Conservation (phyloP, 805 yeast species). For the Candida yuanshanica region DNA sequence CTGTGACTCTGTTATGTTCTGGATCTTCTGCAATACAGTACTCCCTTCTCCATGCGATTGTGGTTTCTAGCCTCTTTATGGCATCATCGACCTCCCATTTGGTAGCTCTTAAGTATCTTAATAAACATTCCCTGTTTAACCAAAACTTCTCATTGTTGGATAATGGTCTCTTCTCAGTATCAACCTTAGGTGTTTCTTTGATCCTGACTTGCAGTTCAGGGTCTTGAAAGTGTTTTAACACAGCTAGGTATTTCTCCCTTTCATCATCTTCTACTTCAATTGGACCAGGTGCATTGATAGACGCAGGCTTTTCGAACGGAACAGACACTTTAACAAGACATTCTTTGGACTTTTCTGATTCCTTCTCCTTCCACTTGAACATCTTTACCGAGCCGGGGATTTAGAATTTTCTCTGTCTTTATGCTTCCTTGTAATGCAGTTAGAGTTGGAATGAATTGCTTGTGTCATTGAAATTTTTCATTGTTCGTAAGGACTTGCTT, state of each 20-base stretch:
- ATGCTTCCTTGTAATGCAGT: too few relatives aligned
- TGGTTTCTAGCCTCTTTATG: constrained; percentile 64
- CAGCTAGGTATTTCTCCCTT: constrained; percentile 51
- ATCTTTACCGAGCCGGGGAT: too few relatives aligned
- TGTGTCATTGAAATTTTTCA: too few relatives aligned
- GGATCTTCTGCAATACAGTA: constrained; percentile 60
- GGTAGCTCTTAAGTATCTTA: constrained; percentile 88
- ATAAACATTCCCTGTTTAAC: constrained; percentile 87
- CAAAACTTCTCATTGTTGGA: constrained; percentile 71
- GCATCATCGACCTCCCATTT: constrained; percentile 79
- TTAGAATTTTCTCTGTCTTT: too few relatives aligned
- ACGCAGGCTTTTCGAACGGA: constrained; percentile 55
- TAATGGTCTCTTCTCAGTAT: constrained; percentile 37
- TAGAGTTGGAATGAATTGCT: too few relatives aligned
- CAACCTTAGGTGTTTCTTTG: constrained; percentile 28
- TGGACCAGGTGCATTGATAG: constrained; percentile 37
- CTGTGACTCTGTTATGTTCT: constrained; percentile 46
- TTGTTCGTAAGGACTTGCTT: too few relatives aligned
- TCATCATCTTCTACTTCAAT: constrained; percentile 47
- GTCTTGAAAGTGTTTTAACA: constrained; percentile 56
- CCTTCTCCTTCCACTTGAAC: background rate
- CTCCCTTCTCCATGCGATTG: constrained; percentile 90
- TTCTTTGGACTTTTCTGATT: background rate
- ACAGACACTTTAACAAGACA: constrained; percentile 24
- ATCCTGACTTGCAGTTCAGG: constrained; percentile 27